phyloP scores from a whole-genome alignment of 176 grass and related monocot species.

The Rhipidocladum racemiflorum region DNA sequence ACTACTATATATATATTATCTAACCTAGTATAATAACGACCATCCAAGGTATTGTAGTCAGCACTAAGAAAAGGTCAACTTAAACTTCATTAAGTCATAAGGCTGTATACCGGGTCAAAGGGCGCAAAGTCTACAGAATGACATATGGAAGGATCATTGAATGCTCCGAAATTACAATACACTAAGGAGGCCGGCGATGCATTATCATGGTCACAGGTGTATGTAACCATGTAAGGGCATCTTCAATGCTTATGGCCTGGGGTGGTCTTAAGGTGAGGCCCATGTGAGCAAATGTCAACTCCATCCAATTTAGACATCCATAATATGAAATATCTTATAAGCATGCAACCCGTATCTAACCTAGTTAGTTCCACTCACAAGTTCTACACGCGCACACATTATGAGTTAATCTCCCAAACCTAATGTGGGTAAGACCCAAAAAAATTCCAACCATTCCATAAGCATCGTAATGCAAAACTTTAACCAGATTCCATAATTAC shows the following conservation, averaged over 20 bases:
- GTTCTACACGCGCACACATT: neutral
- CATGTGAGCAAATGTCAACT: too few species aligned
- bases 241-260: too few species aligned
- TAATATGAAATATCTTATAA: neutral
- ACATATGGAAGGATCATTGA: constrained; percentile 17
- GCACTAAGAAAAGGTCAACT: constrained; percentile 18
- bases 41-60: constrained; percentile 21
- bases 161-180: neutral
- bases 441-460: neutral
- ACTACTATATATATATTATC: too few species aligned
- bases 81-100: constrained; percentile 5
- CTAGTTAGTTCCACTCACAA: neutral
- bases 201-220: neutral
- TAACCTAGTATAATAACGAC: neutral
- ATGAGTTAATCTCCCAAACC: neutral
- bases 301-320: neutral
- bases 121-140: neutral
- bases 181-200: neutral
- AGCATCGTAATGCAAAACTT: neutral
- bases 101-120: neutral
- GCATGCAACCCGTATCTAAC: neutral
- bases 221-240: neutral
- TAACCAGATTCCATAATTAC: neutral
- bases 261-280: too few species aligned
- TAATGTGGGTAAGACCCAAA: neutral